phyloP scores from a whole-genome alignment of 495 filamentous ascomycete species.

The Astrocystis sublimbata region DNA sequence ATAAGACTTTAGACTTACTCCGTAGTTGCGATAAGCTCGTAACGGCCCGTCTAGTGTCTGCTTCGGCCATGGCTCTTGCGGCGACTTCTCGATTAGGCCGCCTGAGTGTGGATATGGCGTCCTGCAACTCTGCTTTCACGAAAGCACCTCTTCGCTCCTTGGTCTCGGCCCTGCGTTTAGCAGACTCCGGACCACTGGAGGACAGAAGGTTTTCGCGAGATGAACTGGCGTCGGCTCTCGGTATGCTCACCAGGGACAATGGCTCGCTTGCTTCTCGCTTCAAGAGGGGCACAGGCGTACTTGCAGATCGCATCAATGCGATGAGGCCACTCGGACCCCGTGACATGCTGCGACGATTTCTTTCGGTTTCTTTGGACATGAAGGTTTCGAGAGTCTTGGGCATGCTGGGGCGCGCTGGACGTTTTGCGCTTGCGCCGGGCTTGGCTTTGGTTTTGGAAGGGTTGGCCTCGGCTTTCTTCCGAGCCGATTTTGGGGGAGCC shows the following conservation, averaged over 20 bases:
- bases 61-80: slow-evolving; percentile 69
- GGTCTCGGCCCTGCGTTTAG: slow-evolving; percentile 46
- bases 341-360: slow-evolving; percentile 52
- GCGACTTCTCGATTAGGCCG: slow-evolving; percentile 84
- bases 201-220: slow-evolving; percentile 38
- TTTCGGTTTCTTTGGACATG: slow-evolving; percentile 63
- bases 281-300: slow-evolving; percentile 56
- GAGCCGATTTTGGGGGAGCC: slow-evolving; percentile 59
- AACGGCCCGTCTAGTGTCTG: slow-evolving; percentile 60
- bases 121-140: slow-evolving; percentile 76
- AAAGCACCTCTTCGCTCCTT: slow-evolving; percentile 74
- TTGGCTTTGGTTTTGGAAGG: slow-evolving; percentile 40
- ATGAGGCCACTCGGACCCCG: slow-evolving; percentile 52
- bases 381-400: slow-evolving; percentile 65
- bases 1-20: slow-evolving; percentile 37
- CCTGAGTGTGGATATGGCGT: slow-evolving; percentile 79
- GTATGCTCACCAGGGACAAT: slow-evolving; percentile 52
- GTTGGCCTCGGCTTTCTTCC: slow-evolving; percentile 37
- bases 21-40: slow-evolving; percentile 39
- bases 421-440: slow-evolving; percentile 60
- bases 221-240: slow-evolving; percentile 39
- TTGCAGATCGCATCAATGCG: slow-evolving; percentile 70
- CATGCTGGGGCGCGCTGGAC: slow-evolving; percentile 49
- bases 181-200: background rate
- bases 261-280: slow-evolving; percentile 68